Percentiles rank a stretch among this genome's conserved stretches.
These are phyloP conservation scores for Decorospora gaudefroyi DNA, from an alignment of 2,329 filamentous ascomycete species.

Conservation along the genomic window DNA sequence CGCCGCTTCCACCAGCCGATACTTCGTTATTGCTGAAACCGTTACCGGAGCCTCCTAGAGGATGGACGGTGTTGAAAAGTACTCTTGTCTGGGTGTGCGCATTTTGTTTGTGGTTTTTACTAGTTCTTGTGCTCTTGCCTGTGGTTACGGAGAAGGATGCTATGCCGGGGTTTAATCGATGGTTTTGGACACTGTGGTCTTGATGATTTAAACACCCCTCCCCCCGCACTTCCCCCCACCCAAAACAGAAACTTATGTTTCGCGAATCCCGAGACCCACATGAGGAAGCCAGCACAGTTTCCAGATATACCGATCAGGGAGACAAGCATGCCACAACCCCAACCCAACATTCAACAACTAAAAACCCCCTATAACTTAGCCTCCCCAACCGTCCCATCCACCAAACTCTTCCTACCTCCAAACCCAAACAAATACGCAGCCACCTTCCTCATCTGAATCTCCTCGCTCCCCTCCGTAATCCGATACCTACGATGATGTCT, in stretches of 20 bases:
- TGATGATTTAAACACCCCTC: background rate
- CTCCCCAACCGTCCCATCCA: slow-evolving; percentile 38
- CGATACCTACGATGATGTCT: slow-evolving; percentile 65
- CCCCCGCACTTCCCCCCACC: too few species aligned
- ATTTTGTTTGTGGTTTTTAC: slow-evolving; percentile 5
- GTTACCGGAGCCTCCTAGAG: background rate
- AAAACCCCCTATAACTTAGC: slow-evolving; percentile 35
- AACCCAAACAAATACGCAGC: slow-evolving; percentile 64
- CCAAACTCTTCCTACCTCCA: slow-evolving; percentile 51
- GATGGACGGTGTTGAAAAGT: background rate
- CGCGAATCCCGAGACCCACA: too few species aligned
- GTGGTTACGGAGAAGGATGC: slow-evolving; percentile 12
- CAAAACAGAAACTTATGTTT: too few species aligned
- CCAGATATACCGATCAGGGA: background rate
- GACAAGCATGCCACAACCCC: too few species aligned
- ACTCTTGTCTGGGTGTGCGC: slow-evolving; percentile 4
- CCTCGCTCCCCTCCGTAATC: slow-evolving; percentile 67
- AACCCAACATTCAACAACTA: background rate
- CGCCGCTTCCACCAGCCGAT: too few species aligned
- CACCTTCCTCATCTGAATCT: slow-evolving; percentile 69
- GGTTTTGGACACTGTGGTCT: slow-evolving; percentile 16
- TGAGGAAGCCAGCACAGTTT: too few species aligned
- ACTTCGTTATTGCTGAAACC: too few species aligned
- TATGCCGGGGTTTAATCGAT: slow-evolving; percentile 12
- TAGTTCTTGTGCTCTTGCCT: slow-evolving; percentile 8